Percentiles rank a stretch among this genome's conserved stretches.
phyloP scores from a whole-genome alignment of 2,329 filamentous ascomycete species.

The Rutstroemia sydowiana region DNA sequence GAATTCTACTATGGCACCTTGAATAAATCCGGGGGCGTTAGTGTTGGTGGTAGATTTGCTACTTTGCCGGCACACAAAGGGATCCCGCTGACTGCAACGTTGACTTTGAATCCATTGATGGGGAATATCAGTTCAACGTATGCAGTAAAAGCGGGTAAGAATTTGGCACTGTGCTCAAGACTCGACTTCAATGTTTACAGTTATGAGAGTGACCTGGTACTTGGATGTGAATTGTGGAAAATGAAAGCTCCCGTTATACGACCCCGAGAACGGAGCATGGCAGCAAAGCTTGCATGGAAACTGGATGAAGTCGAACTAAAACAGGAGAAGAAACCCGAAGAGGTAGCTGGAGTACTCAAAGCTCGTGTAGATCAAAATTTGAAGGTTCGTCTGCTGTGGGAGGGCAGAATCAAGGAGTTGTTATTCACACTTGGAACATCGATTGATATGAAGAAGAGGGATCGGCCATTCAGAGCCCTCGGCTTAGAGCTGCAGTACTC shows the following conservation, averaged over 20 bases:
- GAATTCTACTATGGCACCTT: slow-evolving; percentile 93
- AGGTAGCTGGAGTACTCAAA: slow-evolving; percentile 82
- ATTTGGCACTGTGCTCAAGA: slow-evolving; percentile 78
- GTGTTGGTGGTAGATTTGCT: slow-evolving; percentile 80
- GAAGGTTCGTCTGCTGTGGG: slow-evolving; percentile 82
- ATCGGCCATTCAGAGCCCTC: slow-evolving; percentile 69
- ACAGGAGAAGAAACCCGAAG: slow-evolving; percentile 42
- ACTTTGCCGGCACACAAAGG: slow-evolving; percentile 75
- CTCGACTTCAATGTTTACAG: slow-evolving; percentile 98
- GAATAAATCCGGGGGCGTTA: slow-evolving; percentile 90
- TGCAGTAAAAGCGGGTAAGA: slow-evolving; percentile 76
- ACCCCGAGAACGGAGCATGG: slow-evolving; percentile 39
- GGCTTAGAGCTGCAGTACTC: slow-evolving; percentile 80
- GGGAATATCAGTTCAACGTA: slow-evolving; percentile 89
- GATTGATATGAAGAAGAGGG: slow-evolving; percentile 68
- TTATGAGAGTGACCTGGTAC: slow-evolving; percentile 88
- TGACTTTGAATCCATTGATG: slow-evolving; percentile 91
- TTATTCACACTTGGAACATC: slow-evolving; percentile 85
- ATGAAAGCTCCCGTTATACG: slow-evolving; percentile 34
- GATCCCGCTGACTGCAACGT: slow-evolving; percentile 85
- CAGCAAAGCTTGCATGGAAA: slow-evolving; percentile 47
- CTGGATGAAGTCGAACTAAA: slow-evolving; percentile 32
- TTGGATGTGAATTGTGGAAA: slow-evolving; percentile 91
- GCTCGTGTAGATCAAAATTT: slow-evolving; percentile 83
- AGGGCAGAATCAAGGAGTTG: slow-evolving; percentile 84